phyloP scores from a whole-genome alignment of 148 eudicot genomes.

The Agrostemma githago region DNA sequence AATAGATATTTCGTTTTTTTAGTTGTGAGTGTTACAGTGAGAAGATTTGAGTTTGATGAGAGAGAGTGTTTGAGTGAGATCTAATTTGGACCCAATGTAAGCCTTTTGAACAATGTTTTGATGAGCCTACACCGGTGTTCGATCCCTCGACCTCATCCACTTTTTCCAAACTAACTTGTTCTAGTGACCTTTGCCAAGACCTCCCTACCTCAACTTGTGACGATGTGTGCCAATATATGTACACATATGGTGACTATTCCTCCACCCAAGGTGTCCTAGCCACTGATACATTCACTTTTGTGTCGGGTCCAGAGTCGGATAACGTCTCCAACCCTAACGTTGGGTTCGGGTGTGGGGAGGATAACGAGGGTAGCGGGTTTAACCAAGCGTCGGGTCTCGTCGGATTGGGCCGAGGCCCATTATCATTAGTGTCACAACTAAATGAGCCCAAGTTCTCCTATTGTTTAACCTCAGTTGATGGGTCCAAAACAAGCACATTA shows the following conservation, averaged over 20 bases:
- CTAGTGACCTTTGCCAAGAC: conserved; percentile 45
- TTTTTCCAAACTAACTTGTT: conserved; percentile 45
- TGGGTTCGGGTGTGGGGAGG: conserved; percentile 83
- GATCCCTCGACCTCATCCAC: conserved; percentile 64
- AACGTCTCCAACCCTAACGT: conserved; percentile 40
- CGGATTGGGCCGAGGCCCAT: conserved; percentile 80
- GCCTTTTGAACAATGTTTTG: conserved; percentile 66
- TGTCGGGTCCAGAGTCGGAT: conserved; percentile 23
- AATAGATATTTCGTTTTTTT: no score
- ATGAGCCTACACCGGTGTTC: conserved; percentile 60
- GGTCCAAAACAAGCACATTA: conserved; percentile 45
- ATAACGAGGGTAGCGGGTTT: conserved; percentile 73
- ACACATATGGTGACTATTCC: conserved; percentile 76
- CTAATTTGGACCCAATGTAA: conserved; percentile 81
- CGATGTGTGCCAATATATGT: conserved; percentile 53
- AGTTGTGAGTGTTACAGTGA: no score
- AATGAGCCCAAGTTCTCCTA: conserved; percentile 68
- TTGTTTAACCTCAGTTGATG: conserved; percentile 55
- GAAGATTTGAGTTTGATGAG: no score
- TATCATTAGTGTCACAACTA: conserved; percentile 71
- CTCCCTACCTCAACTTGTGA: conserved; percentile 48
- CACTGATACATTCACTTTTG: conserved; percentile 67
- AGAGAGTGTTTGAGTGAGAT: no score
- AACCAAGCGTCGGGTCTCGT: conserved; percentile 68
- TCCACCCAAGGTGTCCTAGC: conserved; percentile 62